Evolutionary conservation across 164 flowering plant genomes (phyloP).

Genomic region (Liriodendron chinense): DNA sequence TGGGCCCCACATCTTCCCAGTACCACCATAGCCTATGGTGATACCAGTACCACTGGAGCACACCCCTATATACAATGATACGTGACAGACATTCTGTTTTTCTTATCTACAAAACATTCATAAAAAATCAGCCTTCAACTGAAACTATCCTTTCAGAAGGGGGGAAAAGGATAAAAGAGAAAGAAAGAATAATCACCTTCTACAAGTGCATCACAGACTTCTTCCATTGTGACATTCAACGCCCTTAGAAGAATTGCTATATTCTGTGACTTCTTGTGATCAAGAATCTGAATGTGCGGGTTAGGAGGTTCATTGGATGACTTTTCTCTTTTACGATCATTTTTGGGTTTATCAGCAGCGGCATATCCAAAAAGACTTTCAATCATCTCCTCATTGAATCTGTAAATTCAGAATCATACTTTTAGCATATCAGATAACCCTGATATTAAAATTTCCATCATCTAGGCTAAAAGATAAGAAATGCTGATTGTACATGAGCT

Average conservation of each 20-base stretch:
- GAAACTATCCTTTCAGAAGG: neutral
- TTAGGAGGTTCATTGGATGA: constrained; percentile 42
- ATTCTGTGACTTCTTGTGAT: constrained; percentile 87
- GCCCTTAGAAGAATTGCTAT: constrained; percentile 78
- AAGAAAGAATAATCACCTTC: constrained; percentile 50
- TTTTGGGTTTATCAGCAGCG: constrained; percentile 49
- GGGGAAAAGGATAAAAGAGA: neutral
- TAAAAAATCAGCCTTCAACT: neutral
- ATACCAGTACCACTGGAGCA: too few species aligned
- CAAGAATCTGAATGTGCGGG: constrained; percentile 66
- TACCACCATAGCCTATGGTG: too few species aligned
- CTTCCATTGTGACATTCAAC: constrained; percentile 81
- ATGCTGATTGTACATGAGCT: neutral
- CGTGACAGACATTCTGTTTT: too few species aligned
- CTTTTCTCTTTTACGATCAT: constrained; percentile 45
- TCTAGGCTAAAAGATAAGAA: neutral
- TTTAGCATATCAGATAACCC: neutral
- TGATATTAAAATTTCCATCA: neutral
- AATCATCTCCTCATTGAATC: constrained; percentile 96
- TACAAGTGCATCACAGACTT: constrained; percentile 82
- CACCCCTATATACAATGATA: too few species aligned
- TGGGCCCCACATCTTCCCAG: too few species aligned
- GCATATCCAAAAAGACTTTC: constrained; percentile 77
- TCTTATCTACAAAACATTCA: neutral
- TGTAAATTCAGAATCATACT: constrained; percentile 17